Conservation (phyloP, 805 yeast genomes). For the Yarrowia yakushimensis region DNA sequence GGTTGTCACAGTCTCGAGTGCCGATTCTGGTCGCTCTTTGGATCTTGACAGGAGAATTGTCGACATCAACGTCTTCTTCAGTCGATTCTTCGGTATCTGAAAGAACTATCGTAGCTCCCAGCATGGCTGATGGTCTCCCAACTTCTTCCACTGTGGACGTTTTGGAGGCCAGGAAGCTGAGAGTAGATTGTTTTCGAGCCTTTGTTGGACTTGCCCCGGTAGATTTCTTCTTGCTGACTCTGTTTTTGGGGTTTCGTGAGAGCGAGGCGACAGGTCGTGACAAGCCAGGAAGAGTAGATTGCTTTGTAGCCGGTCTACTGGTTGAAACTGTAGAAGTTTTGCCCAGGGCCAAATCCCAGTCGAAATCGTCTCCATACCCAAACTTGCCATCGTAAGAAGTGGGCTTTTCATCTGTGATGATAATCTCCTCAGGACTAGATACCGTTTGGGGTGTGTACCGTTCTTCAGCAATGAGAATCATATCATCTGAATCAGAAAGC, state of each 20-base stretch:
- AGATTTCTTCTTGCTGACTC: background rate
- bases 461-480: background rate
- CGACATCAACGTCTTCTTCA: background rate
- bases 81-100: conserved; percentile 2
- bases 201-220: background rate
- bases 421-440: background rate
- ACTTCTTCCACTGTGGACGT: background rate
- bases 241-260: background rate
- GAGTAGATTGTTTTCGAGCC: conserved; percentile 11
- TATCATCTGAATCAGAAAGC: background rate
- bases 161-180: background rate
- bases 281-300: background rate
- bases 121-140: background rate
- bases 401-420: conserved; percentile 1
- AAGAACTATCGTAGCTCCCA: background rate
- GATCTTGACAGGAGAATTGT: background rate
- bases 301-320: background rate
- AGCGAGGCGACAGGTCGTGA: background rate
- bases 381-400: background rate
- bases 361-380: conserved; percentile 6
- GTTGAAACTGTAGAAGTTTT: background rate
- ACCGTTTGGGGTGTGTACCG: background rate
- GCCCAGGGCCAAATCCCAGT: conserved; percentile 1
- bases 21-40: background rate
- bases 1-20: background rate